Percentiles rank a stretch among this genome's conserved stretches.
Evolutionary conservation across 352 stramenopile species (phyloP).

Genomic region (Phytophthora pini): DNA sequence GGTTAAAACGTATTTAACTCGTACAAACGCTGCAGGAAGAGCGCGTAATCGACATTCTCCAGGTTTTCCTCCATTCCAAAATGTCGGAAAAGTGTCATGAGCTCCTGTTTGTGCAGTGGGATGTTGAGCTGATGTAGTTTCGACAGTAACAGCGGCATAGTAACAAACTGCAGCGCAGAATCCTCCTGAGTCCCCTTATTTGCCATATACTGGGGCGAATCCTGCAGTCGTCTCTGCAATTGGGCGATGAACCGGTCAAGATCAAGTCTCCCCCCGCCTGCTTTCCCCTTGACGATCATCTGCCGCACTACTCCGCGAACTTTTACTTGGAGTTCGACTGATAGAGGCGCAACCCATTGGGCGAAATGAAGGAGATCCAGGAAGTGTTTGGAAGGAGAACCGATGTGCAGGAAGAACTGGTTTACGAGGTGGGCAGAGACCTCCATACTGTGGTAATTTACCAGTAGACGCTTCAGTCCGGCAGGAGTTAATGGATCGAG

Average conservation of each 20-base stretch:
- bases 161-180: slow-evolving; percentile 19
- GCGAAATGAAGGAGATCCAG: slow-evolving; percentile 54
- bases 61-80: slow-evolving; percentile 56
- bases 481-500: slow-evolving; percentile 47
- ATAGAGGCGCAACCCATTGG: slow-evolving; percentile 46
- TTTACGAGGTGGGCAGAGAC: slow-evolving; percentile 51
- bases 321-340: slow-evolving; percentile 39
- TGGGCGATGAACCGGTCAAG: slow-evolving; percentile 57
- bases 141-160: slow-evolving; percentile 37
- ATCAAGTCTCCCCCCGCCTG: slow-evolving; percentile 50
- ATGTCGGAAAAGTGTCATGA: slow-evolving; percentile 48
- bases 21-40: slow-evolving; percentile 54
- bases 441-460: slow-evolving; percentile 35
- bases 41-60: slow-evolving; percentile 44
- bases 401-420: slow-evolving; percentile 65
- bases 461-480: slow-evolving; percentile 45
- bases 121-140: slow-evolving; percentile 61
- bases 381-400: slow-evolving; percentile 47
- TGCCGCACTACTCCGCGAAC: slow-evolving; percentile 40
- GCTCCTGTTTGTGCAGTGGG: slow-evolving; percentile 41
- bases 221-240: slow-evolving; percentile 38
- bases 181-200: slow-evolving; percentile 2
- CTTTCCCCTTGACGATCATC: slow-evolving; percentile 58
- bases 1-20: slow-evolving; percentile 28
- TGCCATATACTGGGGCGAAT: slow-evolving; percentile 27